phyloP scores from a whole-genome alignment of 2,329 filamentous ascomycete genomes.

The Ilyonectria mors-panacis region DNA sequence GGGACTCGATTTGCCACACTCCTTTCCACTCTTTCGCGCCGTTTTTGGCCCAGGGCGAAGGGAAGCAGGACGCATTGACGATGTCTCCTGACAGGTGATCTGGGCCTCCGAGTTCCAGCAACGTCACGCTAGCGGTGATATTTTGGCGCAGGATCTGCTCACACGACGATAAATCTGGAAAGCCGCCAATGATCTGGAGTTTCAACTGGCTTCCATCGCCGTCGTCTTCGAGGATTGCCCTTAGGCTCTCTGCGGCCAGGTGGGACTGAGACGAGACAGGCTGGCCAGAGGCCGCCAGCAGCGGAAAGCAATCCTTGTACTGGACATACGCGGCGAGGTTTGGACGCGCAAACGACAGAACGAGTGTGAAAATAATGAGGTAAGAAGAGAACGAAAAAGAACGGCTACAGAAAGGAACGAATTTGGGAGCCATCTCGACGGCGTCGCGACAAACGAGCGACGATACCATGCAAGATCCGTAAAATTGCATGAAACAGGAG shows the following conservation, averaged over 20 bases:
- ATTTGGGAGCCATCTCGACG: neutral
- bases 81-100: conserved; percentile 33
- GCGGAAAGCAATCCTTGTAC: conserved; percentile 30
- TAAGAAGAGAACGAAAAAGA: neutral
- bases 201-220: conserved; percentile 25
- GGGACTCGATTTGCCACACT: conserved; percentile 16
- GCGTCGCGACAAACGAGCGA: neutral
- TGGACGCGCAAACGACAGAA: conserved; percentile 11
- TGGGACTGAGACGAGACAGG: conserved; percentile 22
- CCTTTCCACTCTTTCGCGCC: conserved; percentile 3
- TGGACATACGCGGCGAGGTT: conserved; percentile 36
- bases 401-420: neutral
- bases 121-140: conserved; percentile 30
- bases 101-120: conserved; percentile 37
- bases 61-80: conserved; percentile 37
- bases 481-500: neutral
- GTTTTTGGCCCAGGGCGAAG: neutral
- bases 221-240: conserved; percentile 20
- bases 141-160: conserved; percentile 18
- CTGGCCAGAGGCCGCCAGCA: conserved; percentile 11
- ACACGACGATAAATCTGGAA: conserved; percentile 20
- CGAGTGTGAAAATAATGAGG: conserved; percentile 1
- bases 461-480: neutral
- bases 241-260: conserved; percentile 16
- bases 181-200: neutral